Evolutionary conservation across 2,329 filamentous ascomycete species (phyloP), one percentile per base, ranked within the genome.

Genomic region (Claviceps paspali): DNA sequence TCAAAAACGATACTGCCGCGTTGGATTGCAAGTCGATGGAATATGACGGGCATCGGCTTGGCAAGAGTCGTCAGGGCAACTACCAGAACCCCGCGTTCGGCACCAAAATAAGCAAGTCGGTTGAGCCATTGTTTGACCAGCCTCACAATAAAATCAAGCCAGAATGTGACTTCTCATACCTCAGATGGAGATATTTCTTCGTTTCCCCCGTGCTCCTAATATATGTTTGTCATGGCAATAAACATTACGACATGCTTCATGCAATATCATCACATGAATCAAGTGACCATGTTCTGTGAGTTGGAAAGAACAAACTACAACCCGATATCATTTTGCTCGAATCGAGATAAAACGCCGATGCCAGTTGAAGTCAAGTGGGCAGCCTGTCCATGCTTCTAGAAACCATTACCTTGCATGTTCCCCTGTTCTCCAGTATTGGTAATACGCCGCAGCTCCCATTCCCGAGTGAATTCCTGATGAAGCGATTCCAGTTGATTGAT

Each of bases 361-460:
- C 43, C 39, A 38, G 29, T 12, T 34, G 37, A 28, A 41, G 11
- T 29, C 28, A 30, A 27, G n/a, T 14, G 19, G 9, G 23, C 15
- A 24, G 12, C n/a, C 18, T 3, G 19, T 31, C n/a, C 33, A 27
- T n/a, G 12, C 11, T 9, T 34, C 43, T 44, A 58, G 33, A 56
- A 51, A 17, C 55, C 57, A 39, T 57, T 57, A 19, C 45, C 29
- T 41, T 59, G 57, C 56, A 61, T 52, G 36, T 60, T 63, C 39
- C 61, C 67, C 49, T 72, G 65, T 44, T 78, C 73, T 36, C 73
- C 72, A 17, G 73, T 75, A 31, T 73, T 73, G 41, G 79, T 83
- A 70, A 92, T 88, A 61, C 86, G 87, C 51, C 84, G 78, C 49
- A 93, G 63, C 60, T 92, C 84, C 62, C 78, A 91, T 60, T 96